phyloP scores from a whole-genome alignment of 768 basidiomycete species.

The Trametes gibbosa region DNA sequence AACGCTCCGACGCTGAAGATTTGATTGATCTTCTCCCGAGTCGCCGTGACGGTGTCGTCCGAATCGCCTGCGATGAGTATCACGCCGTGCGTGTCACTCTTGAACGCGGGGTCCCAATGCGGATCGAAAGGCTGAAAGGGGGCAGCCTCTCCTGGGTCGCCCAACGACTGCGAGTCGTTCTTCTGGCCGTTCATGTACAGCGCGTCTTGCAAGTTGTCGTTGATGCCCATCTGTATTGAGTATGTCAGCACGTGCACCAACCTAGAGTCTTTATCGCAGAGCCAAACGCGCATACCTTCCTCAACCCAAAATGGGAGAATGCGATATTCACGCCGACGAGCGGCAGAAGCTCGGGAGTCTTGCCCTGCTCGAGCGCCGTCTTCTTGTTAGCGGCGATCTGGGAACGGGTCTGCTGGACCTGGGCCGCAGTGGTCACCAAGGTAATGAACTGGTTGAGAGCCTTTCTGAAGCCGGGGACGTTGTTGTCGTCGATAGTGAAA shows the following conservation, averaged over 20 bases:
- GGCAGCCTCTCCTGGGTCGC: background rate
- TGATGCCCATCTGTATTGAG: background rate
- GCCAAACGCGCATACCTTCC: conserved; percentile 21
- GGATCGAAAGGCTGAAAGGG: background rate
- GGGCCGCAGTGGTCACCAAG: background rate
- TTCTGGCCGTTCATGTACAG: background rate
- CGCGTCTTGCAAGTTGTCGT: background rate
- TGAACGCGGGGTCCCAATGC: conserved; percentile 49
- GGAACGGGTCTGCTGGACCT: background rate
- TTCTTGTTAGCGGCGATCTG: background rate
- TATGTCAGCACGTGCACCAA: background rate
- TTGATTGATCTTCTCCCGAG: conserved; percentile 20
- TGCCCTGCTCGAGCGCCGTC: conserved; percentile 19
- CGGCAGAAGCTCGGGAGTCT: conserved; percentile 32
- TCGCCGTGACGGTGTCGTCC: conserved; percentile 33
- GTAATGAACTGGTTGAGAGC: conserved; percentile 15
- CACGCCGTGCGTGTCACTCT: conserved; percentile 44
- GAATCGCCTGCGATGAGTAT: conserved; percentile 49
- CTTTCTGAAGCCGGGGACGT: conserved; percentile 42
- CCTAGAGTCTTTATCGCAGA: background rate
- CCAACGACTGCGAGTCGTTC: background rate
- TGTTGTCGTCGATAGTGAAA: conserved; percentile 42
- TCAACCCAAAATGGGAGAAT: conserved; percentile 49
- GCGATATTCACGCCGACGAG: conserved; percentile 49
- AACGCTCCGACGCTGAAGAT: conserved; percentile 31